Conservation (phyloP, 306 rosid genomes). For the Biancaea sappan region DNA sequence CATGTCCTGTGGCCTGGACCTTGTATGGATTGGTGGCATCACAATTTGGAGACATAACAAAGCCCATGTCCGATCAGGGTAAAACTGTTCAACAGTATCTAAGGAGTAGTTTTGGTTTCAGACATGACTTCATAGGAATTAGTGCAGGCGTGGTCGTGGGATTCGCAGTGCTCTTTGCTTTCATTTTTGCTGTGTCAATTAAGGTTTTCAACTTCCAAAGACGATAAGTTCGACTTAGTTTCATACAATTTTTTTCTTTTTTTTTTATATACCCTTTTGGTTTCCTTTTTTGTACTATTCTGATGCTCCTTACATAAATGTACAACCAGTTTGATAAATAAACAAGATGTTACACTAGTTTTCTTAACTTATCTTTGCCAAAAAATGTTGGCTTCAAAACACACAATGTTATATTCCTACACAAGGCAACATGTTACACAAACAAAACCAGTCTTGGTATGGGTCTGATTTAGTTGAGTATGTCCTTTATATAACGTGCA, state of each 20-base stretch:
- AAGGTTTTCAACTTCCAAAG: conserved; percentile 48
- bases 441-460: too few species aligned
- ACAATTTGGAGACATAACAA: conserved; percentile 47
- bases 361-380: conserved; percentile 4
- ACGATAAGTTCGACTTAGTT: conserved; percentile 16
- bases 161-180: conserved; percentile 36
- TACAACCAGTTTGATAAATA: conserved; percentile 8
- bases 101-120: conserved; percentile 36
- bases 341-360: not conserved
- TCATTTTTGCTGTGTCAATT: conserved; percentile 32
- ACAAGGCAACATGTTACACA: not conserved
- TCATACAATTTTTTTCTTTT: not conserved
- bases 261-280: not conserved
- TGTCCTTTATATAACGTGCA: not conserved
- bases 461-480: too few species aligned
- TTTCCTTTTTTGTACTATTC: not conserved
- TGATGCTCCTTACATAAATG: conserved; percentile 14
- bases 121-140: conserved; percentile 37
- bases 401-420: not conserved
- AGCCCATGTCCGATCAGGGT: not conserved
- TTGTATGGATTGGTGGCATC: conserved; percentile 61
- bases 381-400: not conserved
- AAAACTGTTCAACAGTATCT: conserved; percentile 31
- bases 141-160: conserved; percentile 27
- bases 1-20: conserved; percentile 59